Conservation (phyloP, 345 rosid genomes). For the Firmiana major region DNA sequence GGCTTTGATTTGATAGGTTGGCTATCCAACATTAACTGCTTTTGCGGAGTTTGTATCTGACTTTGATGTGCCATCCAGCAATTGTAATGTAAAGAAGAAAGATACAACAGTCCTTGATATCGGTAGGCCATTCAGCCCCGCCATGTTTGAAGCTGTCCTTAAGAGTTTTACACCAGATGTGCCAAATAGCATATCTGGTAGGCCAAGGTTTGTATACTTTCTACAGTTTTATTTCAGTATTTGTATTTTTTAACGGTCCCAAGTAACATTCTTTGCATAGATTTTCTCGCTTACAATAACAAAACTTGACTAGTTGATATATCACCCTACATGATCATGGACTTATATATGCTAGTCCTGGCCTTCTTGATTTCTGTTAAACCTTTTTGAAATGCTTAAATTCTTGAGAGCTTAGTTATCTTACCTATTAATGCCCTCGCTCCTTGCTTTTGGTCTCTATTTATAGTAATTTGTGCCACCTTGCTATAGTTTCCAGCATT, state of each 20-base stretch:
- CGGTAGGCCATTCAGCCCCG: slow-evolving; percentile 73
- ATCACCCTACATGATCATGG: not conserved
- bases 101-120: slow-evolving; percentile 44
- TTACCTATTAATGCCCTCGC: not conserved
- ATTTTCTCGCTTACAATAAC: not conserved
- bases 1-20: slow-evolving; percentile 47
- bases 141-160: slow-evolving; percentile 84
- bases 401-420: not conserved
- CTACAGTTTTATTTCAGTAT: not conserved
- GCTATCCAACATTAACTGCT: slow-evolving; percentile 70
- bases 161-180: slow-evolving; percentile 82
- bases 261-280: not conserved
- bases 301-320: not conserved
- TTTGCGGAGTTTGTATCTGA: slow-evolving; percentile 66
- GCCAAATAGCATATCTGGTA: slow-evolving; percentile 64
- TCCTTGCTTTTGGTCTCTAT: not conserved
- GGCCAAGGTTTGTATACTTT: slow-evolving; percentile 68
- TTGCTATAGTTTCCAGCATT: not conserved
- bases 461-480: not conserved
- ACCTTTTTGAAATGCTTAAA: not conserved
- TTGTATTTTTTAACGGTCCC: not conserved
- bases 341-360: not conserved
- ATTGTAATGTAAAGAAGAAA: slow-evolving; percentile 44
- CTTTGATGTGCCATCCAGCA: slow-evolving; percentile 41
- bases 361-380: not conserved